phyloP scores from a whole-genome alignment of 2,329 filamentous ascomycete species.

The Sporothrix curviconia region DNA sequence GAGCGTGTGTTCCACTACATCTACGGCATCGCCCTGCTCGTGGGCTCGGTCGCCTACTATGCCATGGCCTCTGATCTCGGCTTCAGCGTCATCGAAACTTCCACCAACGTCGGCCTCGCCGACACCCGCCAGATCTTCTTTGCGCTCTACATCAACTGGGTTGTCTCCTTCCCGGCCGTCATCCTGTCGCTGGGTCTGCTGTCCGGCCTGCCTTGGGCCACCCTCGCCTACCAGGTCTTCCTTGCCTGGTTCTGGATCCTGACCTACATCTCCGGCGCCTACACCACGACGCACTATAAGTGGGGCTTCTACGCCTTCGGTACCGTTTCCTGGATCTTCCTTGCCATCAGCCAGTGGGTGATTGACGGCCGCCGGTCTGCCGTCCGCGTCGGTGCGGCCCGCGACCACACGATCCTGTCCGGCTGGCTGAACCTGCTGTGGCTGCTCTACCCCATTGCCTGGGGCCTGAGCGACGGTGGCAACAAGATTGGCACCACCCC shows the following conservation, averaged over 20 bases:
- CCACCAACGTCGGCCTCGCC: conserved; percentile 27
- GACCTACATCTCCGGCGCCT: conserved; percentile 43
- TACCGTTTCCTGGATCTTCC: conserved; percentile 38
- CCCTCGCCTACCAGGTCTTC: conserved; percentile 44
- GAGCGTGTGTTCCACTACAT: conserved; percentile 53
- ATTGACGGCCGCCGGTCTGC: conserved; percentile 33
- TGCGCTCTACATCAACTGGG: conserved; percentile 50
- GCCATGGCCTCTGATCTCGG: conserved; percentile 46
- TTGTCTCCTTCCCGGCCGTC: conserved; percentile 41
- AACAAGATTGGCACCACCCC: conserved; percentile 42
- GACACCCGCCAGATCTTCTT: conserved; percentile 46
- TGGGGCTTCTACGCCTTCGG: conserved; percentile 53
- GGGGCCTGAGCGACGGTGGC: conserved; percentile 45
- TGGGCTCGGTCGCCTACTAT: conserved; percentile 45
- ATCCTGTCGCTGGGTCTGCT: conserved; percentile 41
- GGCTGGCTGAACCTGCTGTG: conserved; percentile 46
- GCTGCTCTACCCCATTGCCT: conserved; percentile 50
- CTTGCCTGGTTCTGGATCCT: conserved; percentile 47
- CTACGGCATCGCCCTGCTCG: conserved; percentile 43
- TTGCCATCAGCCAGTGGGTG: conserved; percentile 42
- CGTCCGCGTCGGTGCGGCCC: conserved; percentile 33
- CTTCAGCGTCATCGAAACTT: conserved; percentile 31
- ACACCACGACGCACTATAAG: conserved; percentile 45
- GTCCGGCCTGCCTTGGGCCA: conserved; percentile 50
- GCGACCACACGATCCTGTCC: conserved; percentile 40